A percentile compares a stretch with the other conserved stretches of the same genome.
phyloP scores from a whole-genome alignment of 169 alveolate genomes.

The Plasmodium gallinaceum region DNA sequence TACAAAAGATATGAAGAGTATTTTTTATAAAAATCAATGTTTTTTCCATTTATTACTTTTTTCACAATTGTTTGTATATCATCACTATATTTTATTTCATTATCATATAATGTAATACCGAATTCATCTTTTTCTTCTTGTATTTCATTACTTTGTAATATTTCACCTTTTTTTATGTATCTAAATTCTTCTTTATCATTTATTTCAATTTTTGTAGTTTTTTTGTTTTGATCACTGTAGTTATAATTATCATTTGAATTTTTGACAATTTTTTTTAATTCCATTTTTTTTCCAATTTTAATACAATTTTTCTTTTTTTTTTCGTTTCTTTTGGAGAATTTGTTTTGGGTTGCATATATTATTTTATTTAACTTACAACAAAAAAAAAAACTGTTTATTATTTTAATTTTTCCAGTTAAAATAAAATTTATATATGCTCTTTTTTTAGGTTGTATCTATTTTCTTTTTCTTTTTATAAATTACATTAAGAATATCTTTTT shows the following conservation, averaged over 20 bases:
- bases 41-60: slow-evolving; percentile 56
- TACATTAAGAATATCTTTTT: not conserved
- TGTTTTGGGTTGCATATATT: slow-evolving; percentile 4
- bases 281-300: slow-evolving; percentile 13
- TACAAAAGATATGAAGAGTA: slow-evolving; percentile 49
- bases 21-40: slow-evolving; percentile 56
- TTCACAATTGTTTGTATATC: slow-evolving; percentile 38
- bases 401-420: too few species aligned
- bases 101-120: slow-evolving; percentile 44
- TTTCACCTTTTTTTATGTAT: slow-evolving; percentile 5
- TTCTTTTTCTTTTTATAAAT: not conserved
- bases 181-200: slow-evolving; percentile 7
- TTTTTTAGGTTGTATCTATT: too few species aligned
- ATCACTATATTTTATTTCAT: slow-evolving; percentile 57
- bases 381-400: not conserved
- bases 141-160: slow-evolving; percentile 10
- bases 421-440: too few species aligned
- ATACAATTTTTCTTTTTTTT: not conserved
- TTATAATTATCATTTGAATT: not conserved
- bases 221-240: slow-evolving; percentile 12
- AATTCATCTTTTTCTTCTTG: slow-evolving; percentile 19
- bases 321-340: not conserved
- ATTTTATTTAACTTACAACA: not conserved
- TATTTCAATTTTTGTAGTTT: not conserved
- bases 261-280: not conserved